A percentile compares a stretch with the other conserved stretches of the same genome.
Evolutionary conservation across 1,284 basidiomycete species (phyloP).

Genomic region (Leccinum cinnamomeum): DNA sequence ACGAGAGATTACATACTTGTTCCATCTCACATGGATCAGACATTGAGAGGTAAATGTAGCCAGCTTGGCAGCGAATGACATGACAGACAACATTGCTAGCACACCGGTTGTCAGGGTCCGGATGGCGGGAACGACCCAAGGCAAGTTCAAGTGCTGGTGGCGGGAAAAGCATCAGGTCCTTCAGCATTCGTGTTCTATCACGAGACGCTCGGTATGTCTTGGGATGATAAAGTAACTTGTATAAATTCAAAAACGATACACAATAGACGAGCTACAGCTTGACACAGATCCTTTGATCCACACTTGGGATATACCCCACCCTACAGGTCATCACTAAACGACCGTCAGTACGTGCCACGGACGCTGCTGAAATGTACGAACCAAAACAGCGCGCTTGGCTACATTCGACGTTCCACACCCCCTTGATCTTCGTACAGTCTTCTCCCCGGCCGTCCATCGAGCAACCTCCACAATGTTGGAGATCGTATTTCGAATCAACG

Average conservation of each 20-base stretch:
- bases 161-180: neutral
- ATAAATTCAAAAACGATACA: neutral
- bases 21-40: constrained; percentile 6
- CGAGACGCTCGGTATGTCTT: neutral
- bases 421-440: constrained; percentile 68
- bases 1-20: constrained; percentile 2
- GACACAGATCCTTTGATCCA: constrained; percentile 19
- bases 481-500: constrained; percentile 53
- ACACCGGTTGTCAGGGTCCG: constrained; percentile 40
- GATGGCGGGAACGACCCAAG: constrained; percentile 25
- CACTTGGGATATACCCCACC: constrained; percentile 18
- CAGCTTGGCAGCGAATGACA: constrained; percentile 38
- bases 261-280: constrained; percentile 10
- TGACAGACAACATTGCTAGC: constrained; percentile 19
- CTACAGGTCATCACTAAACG: constrained; percentile 17
- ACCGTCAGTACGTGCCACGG: constrained; percentile 1
- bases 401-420: constrained; percentile 70
- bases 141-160: neutral
- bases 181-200: neutral
- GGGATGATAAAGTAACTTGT: neutral
- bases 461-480: constrained; percentile 76
- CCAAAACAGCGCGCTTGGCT: constrained; percentile 38
- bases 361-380: constrained; percentile 11
- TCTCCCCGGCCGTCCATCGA: constrained; percentile 58
- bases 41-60: neutral